Conservation (phyloP, 129 eudicot genomes). For the Chrysanthemum makinoi region DNA sequence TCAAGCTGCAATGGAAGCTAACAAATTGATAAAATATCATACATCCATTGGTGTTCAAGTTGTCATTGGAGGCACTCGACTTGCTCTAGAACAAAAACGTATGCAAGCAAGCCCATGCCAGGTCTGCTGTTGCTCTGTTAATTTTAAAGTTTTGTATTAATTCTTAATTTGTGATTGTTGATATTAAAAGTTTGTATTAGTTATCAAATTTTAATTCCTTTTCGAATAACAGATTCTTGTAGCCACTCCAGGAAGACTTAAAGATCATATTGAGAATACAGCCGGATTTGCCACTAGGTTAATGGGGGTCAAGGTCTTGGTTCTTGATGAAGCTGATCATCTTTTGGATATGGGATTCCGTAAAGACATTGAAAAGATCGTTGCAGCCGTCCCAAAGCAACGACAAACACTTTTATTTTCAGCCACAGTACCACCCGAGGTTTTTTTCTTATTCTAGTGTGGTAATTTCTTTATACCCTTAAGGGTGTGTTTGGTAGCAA, state of each 20-base stretch:
- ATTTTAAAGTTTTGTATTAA: no score
- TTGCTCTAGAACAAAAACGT: slow-evolving; percentile 87
- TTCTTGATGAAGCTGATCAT: slow-evolving; percentile 99
- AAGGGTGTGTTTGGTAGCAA: no score
- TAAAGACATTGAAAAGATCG: slow-evolving; percentile 80
- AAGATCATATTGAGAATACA: slow-evolving; percentile 94
- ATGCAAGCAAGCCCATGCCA: slow-evolving; percentile 96
- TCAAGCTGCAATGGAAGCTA: slow-evolving; percentile 97
- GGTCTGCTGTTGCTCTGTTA: slow-evolving; percentile 39
- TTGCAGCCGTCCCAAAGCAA: slow-evolving; percentile 92
- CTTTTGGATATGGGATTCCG: slow-evolving; percentile 97
- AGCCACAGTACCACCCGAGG: slow-evolving; percentile 91
- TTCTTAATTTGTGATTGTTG: no score
- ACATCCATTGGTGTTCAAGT: slow-evolving; percentile 94
- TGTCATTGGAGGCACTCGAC: slow-evolving; percentile 96
- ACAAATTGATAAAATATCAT: slow-evolving; percentile 78
- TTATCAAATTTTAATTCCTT: no score
- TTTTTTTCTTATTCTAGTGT: slow-evolving; percentile 27
- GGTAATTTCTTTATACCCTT: neutral
- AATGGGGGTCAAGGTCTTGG: slow-evolving; percentile 91
- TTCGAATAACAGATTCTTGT: slow-evolving; percentile 62
- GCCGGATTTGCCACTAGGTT: slow-evolving; percentile 93
- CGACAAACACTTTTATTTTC: slow-evolving; percentile 94
- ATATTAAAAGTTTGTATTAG: no score
- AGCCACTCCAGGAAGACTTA: slow-evolving; percentile 98